phyloP scores from a whole-genome alignment of 257 asterid species.

The Solanum tacnaense region DNA sequence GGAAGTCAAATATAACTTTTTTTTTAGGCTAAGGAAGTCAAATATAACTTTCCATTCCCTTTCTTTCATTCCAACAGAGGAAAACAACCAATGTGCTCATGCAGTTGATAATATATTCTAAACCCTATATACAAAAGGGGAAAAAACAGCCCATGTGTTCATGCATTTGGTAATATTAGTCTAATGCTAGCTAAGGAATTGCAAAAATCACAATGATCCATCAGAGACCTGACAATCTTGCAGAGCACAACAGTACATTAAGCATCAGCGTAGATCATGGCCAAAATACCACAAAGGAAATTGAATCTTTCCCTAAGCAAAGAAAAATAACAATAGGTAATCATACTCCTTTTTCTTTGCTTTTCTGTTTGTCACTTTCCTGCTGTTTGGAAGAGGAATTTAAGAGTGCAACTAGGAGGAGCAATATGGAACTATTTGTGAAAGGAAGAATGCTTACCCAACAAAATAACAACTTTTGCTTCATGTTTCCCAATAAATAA shows the following conservation, averaged over 20 bases:
- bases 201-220: neutral
- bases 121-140: neutral
- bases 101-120: neutral
- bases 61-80: neutral
- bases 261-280: neutral
- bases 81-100: neutral
- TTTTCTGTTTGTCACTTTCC: neutral
- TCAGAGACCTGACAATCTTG: neutral
- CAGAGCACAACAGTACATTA: neutral
- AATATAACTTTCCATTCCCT: neutral
- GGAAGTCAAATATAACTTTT: too few species aligned
- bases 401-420: neutral
- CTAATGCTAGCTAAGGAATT: neutral
- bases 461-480: slow-evolving; percentile 47
- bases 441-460: slow-evolving; percentile 48
- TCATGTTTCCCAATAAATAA: slow-evolving; percentile 53
- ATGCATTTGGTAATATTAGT: neutral
- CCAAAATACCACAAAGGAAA: neutral
- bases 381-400: neutral
- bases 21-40: neutral
- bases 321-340: neutral
- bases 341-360: neutral
- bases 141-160: neutral
- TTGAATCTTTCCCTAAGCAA: neutral
- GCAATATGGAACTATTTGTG: neutral